Percentiles rank a stretch among this genome's conserved stretches.
phyloP scores from a whole-genome alignment of 176 grass and related monocot species.

The Typha latifolia region DNA sequence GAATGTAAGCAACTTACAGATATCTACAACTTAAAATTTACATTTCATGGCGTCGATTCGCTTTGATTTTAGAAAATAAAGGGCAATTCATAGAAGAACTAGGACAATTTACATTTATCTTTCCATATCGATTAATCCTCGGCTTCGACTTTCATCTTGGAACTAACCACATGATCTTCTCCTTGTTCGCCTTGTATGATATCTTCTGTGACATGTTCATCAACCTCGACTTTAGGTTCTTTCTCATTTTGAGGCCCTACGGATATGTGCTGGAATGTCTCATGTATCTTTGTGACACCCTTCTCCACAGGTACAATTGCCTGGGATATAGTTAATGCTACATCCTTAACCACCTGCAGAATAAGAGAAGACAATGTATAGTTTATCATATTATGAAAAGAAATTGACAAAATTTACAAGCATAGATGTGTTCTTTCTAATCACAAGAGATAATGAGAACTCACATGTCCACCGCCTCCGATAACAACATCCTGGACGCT shows the following conservation, averaged over 20 bases:
- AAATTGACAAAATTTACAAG: not conserved
- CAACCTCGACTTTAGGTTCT: constrained; percentile 35
- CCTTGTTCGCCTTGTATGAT: constrained; percentile 9
- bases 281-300: constrained; percentile 67
- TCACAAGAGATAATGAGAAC: not conserved
- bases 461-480: constrained; percentile 62
- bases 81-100: not conserved
- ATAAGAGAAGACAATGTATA: not conserved
- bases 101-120: not conserved
- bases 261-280: constrained; percentile 50
- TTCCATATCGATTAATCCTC: not conserved
- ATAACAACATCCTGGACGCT: constrained; percentile 84
- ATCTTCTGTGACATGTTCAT: constrained; percentile 45
- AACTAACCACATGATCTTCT: constrained; percentile 4
- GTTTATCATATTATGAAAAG: not conserved
- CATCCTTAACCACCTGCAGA: constrained; percentile 71
- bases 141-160: constrained; percentile 24
- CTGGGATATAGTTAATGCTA: constrained; percentile 68
- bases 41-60: too few relatives aligned
- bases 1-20: too few relatives aligned
- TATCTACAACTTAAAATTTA: too few relatives aligned
- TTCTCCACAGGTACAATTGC: constrained; percentile 80
- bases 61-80: too few relatives aligned
- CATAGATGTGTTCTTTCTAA: not conserved
- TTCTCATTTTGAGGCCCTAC: constrained; percentile 32